Evolutionary conservation across 441 rosid genomes (phyloP).

Genomic region (Brassica hybrid): DNA sequence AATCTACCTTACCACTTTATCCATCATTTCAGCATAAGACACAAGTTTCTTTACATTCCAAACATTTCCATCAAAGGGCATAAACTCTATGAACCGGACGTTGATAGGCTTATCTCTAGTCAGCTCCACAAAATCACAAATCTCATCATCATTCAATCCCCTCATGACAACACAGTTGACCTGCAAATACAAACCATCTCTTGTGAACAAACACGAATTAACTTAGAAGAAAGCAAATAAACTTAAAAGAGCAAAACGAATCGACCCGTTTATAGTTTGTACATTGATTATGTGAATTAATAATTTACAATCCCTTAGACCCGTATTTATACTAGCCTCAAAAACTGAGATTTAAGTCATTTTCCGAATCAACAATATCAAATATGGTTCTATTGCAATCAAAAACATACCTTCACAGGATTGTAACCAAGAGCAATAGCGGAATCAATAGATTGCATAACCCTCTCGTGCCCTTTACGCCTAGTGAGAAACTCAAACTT

Average conservation of each 20-base stretch:
- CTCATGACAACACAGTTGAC: constrained; percentile 58
- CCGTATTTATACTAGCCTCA: no score
- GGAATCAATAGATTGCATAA: constrained; percentile 75
- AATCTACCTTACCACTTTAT: constrained; percentile 92
- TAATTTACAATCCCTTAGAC: no score
- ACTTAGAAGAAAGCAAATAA: no score
- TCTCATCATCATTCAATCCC: constrained; percentile 91
- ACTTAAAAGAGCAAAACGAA: no score
- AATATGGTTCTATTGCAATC: not conserved
- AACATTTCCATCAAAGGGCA: constrained; percentile 94
- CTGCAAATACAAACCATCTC: no score
- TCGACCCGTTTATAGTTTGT: no score
- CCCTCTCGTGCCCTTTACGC: constrained; percentile 87
- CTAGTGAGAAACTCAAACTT: constrained; percentile 91
- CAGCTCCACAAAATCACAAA: constrained; percentile 88
- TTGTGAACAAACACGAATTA: no score
- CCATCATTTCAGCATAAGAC: constrained; percentile 77
- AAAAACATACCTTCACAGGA: constrained; percentile 71
- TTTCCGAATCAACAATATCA: not conserved
- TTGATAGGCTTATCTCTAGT: constrained; percentile 81
- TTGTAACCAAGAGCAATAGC: constrained; percentile 82
- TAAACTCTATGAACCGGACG: constrained; percentile 92
- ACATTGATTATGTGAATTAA: no score
- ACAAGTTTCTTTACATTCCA: constrained; percentile 94
- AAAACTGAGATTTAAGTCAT: no score